phyloP scores from a whole-genome alignment of 257 asterid species.

The Rauvolfia tetraphylla region DNA sequence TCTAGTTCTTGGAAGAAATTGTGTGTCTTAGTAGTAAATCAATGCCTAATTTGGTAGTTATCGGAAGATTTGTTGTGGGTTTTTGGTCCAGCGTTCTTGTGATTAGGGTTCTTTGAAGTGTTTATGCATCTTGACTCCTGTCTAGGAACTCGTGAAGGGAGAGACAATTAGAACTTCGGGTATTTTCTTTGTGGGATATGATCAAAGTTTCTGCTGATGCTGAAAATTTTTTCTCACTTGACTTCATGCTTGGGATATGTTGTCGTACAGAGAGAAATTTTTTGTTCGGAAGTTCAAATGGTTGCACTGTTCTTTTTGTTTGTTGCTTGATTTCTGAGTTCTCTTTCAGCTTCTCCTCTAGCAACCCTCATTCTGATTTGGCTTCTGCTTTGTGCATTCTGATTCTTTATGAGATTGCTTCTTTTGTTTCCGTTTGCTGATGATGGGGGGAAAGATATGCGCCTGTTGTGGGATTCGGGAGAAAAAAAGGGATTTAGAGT shows the following conservation, averaged over 20 bases:
- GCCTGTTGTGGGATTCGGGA: not conserved
- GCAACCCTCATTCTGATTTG: too few relatives aligned
- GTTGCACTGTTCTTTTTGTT: not conserved
- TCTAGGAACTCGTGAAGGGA: not conserved
- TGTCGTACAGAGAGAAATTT: not conserved
- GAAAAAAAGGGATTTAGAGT: not conserved
- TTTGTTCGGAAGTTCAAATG: not conserved
- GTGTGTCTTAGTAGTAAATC: not conserved
- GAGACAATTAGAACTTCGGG: not conserved
- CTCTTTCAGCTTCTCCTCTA: too few relatives aligned
- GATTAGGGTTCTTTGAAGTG: conserved; percentile 18
- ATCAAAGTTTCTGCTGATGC: not conserved
- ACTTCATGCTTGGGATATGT: not conserved
- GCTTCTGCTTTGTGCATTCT: not conserved
- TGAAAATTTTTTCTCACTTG: not conserved
- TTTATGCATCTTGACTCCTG: conserved; percentile 11
- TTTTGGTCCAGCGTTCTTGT: not conserved
- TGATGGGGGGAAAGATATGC: not conserved
- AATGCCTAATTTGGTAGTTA: not conserved
- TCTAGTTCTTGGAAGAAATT: not conserved
- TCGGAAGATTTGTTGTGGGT: not conserved
- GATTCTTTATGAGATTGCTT: not conserved
- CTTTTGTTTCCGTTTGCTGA: not conserved
- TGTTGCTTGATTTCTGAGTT: too few relatives aligned
- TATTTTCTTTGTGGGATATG: not conserved